Evolutionary conservation across 2,329 filamentous ascomycete species (phyloP), one percentile per base, ranked within the genome.

Genomic region (Calonectria montana): DNA sequence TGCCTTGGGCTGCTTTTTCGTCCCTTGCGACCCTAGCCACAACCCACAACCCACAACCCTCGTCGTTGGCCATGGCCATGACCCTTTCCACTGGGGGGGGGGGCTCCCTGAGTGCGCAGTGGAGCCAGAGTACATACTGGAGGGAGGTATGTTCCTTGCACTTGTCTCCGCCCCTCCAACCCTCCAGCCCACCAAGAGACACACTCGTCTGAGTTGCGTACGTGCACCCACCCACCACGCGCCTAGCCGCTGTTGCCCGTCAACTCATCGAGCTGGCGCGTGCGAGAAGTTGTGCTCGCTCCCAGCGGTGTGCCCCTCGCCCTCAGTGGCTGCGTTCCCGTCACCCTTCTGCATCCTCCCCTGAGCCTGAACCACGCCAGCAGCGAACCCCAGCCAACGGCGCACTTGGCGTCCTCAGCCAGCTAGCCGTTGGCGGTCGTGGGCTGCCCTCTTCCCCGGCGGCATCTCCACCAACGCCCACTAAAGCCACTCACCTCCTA

Each of bases 311-410:
- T 59, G 53, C 47, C 59, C 18, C 35, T 50, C 62, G 43, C 45
- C 13, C 31, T 50, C 53, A 63, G 55, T 68, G 23, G 29, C 37
- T 64, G 47, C 35, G 43, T 68, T 50, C 41, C 57, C 29, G 21
- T 62, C 53, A n/a, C 41, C 39, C 29, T 29, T 29, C 25, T 62
- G 39, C 57, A 23, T 45, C 23, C 57, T 57, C 63, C 69, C 64
- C 69, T 67, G 69, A 65, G 67, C 67, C 61, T 48, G 48, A 69
- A 65, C 67, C 62, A 55, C 67, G 50, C 67, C 67, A 61, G 50
- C 50, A 13, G 27, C 43, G 27, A 66, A 53, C 50, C 29, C 29
- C 35, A 27, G 67, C 63, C 67, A 65, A 66, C 61, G 25, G 62
- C 50, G 62, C 45, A 35, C 50, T 61, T 50, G 63, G 62, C 68